Evolutionary conservation across 2,329 filamentous ascomycete genomes (phyloP).

Genomic region (Whalleya microplaca): DNA sequence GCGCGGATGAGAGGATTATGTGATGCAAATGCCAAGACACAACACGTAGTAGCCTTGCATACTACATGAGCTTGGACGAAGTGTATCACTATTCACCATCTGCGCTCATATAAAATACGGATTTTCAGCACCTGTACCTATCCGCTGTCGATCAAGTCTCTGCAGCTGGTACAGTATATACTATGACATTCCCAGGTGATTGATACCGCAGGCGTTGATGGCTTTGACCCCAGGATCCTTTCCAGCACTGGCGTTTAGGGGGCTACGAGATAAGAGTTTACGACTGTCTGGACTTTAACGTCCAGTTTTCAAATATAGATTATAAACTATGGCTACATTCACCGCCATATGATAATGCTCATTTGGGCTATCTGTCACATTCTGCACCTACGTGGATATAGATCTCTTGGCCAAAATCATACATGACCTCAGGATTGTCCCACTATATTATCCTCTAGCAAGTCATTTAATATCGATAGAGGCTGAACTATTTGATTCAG

Average conservation of each 20-base stretch:
- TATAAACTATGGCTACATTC: background rate
- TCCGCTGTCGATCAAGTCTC: background rate
- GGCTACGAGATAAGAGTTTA: conserved; percentile 5
- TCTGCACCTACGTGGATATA: background rate
- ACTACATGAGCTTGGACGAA: background rate
- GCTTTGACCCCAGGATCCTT: conserved; percentile 9
- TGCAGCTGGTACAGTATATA: conserved; percentile 1
- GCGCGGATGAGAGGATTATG: conserved; percentile 35
- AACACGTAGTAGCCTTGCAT: background rate
- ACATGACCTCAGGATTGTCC: background rate
- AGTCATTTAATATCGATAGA: background rate
- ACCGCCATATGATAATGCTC: background rate
- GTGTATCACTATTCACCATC: background rate
- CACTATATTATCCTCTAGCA: background rate
- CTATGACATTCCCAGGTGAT: conserved; percentile 7
- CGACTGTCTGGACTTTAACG: conserved; percentile 4
- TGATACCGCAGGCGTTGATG: conserved; percentile 6
- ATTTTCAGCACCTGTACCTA: background rate
- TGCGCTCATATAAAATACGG: background rate
- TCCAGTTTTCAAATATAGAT: background rate
- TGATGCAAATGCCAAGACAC: conserved; percentile 6
- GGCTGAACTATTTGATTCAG: background rate
- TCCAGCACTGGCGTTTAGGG: conserved; percentile 2
- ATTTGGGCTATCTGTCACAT: background rate
- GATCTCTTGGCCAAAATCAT: background rate